Percentiles rank a stretch among this genome's conserved stretches.
Conservation (phyloP, 1,139 yeast genomes). For the Blastobotrys indianensis region DNA sequence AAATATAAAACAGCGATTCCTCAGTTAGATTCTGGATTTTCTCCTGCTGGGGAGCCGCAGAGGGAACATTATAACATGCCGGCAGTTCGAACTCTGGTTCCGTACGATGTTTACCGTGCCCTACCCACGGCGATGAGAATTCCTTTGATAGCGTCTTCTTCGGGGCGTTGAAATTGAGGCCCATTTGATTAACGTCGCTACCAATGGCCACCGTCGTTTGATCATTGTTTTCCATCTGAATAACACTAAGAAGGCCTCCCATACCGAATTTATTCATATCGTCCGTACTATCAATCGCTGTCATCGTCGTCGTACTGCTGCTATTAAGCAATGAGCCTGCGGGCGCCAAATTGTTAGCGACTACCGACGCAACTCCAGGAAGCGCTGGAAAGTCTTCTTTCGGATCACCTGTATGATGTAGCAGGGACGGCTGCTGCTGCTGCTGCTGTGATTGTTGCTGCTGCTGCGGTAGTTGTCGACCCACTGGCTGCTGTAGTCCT, state of each 20-base stretch:
- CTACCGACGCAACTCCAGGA: slow-evolving; percentile 14
- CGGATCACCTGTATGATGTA: neutral
- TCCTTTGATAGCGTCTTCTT: slow-evolving; percentile 53
- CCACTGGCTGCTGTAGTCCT: neutral
- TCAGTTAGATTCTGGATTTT: slow-evolving; percentile 76
- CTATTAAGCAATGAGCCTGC: neutral
- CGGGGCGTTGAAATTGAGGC: slow-evolving; percentile 51
- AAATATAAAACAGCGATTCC: slow-evolving; percentile 88
- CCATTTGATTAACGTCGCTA: slow-evolving; percentile 69
- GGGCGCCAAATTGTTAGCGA: too few relatives aligned
- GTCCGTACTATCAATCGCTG: neutral
- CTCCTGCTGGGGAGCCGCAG: slow-evolving; percentile 55
- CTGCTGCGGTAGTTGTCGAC: slow-evolving; percentile 4
- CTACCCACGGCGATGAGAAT: slow-evolving; percentile 94
- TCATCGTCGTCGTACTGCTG: neutral
- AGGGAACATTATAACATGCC: slow-evolving; percentile 46
- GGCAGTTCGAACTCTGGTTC: slow-evolving; percentile 74
- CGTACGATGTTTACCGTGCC: slow-evolving; percentile 83
- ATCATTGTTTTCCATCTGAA: slow-evolving; percentile 63
- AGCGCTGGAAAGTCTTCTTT: slow-evolving; percentile 23
- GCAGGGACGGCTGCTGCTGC: neutral
- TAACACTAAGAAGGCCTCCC: slow-evolving; percentile 61
- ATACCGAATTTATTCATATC: slow-evolving; percentile 54
- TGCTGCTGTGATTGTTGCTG: slow-evolving; percentile 13
- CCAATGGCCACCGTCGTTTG: slow-evolving; percentile 74